A percentile compares a stretch with the other conserved stretches of the same genome.
Conservation (phyloP, 139 green algal species). For the Chlamydomonas applanata region DNA sequence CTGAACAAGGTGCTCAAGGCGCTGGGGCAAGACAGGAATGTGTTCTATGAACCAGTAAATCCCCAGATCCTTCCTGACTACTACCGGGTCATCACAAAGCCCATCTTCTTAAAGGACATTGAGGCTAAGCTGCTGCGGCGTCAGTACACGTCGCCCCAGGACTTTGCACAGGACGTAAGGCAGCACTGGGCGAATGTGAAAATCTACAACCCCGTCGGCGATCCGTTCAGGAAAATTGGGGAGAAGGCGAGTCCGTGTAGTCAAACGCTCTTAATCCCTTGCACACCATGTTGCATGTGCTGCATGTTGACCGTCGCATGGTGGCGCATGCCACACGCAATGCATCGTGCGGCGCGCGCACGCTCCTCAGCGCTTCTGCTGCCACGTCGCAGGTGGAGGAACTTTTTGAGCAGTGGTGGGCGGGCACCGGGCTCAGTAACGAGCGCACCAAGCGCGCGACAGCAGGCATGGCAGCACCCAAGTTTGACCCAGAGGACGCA, state of each 20-base stretch:
- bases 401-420: constrained; percentile 2
- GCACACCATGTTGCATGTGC: no score
- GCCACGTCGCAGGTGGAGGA: constrained; percentile 3
- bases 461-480: constrained; percentile 6
- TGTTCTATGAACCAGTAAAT: constrained; percentile 8
- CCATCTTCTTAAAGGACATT: constrained; percentile 11
- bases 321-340: no score
- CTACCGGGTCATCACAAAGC: constrained; percentile 6
- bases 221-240: constrained; percentile 8
- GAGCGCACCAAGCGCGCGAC: not conserved
- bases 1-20: constrained; percentile 2
- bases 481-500: constrained; percentile 7
- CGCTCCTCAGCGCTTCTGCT: not conserved
- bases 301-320: no score
- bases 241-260: constrained; percentile 1
- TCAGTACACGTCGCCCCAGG: not conserved
- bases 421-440: not conserved
- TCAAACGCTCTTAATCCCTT: no score
- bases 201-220: not conserved
- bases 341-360: no score
- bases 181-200: constrained; percentile 10
- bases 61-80: constrained; percentile 8
- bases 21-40: not conserved
- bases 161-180: constrained; percentile 5
- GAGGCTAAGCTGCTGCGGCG: not conserved